Base-by-base conservation (phyloP, 495 filamentous ascomycete species). In the Penicillium steckii region DNA sequence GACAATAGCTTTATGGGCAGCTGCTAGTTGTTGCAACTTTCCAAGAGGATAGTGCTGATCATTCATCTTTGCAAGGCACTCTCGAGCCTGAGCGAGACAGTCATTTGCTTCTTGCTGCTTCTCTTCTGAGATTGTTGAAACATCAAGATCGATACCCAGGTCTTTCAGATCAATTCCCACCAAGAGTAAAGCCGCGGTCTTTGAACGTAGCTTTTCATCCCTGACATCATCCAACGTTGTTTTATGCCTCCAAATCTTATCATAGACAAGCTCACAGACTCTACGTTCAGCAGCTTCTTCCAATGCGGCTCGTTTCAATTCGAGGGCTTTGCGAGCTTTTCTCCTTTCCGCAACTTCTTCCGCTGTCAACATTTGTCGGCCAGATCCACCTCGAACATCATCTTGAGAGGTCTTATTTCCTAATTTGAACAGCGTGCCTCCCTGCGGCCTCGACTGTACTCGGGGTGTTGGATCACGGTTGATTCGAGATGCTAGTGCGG, bases 131-230 rank as follows among this genome's bases (percentile, higher is more conserved):
- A 80, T 75, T 5, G 74, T 61, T 23, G 73, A 66, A 22, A 69
- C 67, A 44, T 79, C 76, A 19, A 94, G 67, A 44, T 93, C 89
- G 43, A 96, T 80, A 0, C 93, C 90, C 8, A 99, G 75, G 61
- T 99, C 95, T 43, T 79, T 85, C 52, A 94, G 70, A 22, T 90
- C 87, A 59, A 97, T 96, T 8, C 91, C 94, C 3, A 97, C 89
- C 17, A 99, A 78, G 21, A 88, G 80, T 40, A 99, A 74, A 0
- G 94, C 92, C 18, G 94, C 95, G 6, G 91, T 97, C 56, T 95
- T 92, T 2, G 95, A 97, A 23, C 94, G 84, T 50, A 99, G 73
- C 62, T 95, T 97, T 60, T 95, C 91, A 66, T 99, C 94, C 57
- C 93, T 80, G 7, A 93, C 91, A 64, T 97, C 94, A 66, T 99